Percentiles rank a stretch among this genome's conserved stretches.
phyloP scores from a whole-genome alignment of 2,329 filamentous ascomycete genomes.

The Truncatella angustata region DNA sequence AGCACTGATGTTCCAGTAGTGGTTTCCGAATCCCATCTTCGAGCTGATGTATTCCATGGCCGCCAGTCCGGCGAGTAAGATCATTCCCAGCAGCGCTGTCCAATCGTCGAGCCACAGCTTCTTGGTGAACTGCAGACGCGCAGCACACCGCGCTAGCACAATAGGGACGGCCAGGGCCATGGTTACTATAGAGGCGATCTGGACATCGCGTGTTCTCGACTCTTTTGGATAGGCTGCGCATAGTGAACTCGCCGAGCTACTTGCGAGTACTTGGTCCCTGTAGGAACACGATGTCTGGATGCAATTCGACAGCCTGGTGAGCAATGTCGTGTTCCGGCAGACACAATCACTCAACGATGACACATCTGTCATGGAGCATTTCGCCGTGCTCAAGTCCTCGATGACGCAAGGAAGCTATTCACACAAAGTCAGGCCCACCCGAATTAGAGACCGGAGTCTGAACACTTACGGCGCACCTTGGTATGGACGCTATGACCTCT shows the following conservation, averaged over 20 bases:
- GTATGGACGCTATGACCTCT: background rate
- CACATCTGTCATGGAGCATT: background rate
- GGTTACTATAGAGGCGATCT: background rate
- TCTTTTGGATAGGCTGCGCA: background rate
- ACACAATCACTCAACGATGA: background rate
- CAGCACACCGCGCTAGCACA: background rate
- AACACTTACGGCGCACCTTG: background rate
- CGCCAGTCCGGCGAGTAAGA: background rate
- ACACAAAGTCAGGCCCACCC: background rate
- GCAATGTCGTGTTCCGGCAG: background rate
- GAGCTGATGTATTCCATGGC: background rate
- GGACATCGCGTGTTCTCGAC: background rate
- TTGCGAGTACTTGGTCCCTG: background rate
- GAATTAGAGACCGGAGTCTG: background rate
- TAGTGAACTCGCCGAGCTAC: background rate
- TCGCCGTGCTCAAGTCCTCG: background rate
- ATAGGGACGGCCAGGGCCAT: background rate
- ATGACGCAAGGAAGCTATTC: background rate
- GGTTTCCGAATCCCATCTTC: background rate
- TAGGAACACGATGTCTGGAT: background rate
- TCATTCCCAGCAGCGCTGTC: background rate
- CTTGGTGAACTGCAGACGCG: background rate
- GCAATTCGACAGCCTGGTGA: background rate
- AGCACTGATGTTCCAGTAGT: background rate
- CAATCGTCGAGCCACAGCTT: constrained; percentile 1